phyloP scores from a whole-genome alignment of 2,329 filamentous ascomycete species.

The Colletotrichum horii region DNA sequence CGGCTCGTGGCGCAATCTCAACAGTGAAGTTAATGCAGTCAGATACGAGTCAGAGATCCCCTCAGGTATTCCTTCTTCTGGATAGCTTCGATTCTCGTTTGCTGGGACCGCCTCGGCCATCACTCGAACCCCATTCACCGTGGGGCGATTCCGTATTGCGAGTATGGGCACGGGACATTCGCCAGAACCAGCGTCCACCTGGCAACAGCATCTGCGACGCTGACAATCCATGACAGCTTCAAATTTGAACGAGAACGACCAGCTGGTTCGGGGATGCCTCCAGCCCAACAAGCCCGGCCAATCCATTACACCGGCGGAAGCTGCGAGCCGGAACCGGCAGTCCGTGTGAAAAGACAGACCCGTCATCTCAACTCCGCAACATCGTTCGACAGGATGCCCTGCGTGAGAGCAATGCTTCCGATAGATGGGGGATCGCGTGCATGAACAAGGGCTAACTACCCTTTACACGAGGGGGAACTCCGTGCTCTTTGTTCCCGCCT shows the following conservation, averaged over 20 bases:
- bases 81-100: background rate
- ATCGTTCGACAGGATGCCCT: background rate
- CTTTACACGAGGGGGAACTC: background rate
- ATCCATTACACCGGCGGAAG: background rate
- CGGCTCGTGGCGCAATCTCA: background rate
- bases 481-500: background rate
- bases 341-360: conserved; percentile 4
- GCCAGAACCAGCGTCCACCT: background rate
- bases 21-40: background rate
- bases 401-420: background rate
- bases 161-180: background rate
- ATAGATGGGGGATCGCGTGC: background rate
- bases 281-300: background rate
- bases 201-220: background rate
- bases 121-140: background rate
- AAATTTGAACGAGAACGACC: background rate
- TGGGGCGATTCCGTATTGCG: background rate
- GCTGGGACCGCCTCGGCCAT: background rate
- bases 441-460: background rate
- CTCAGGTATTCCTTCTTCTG: background rate
- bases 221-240: background rate
- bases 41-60: background rate
- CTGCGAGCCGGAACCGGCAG: background rate
- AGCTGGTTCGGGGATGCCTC: background rate
- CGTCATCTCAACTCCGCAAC: conserved; percentile 13